Evolutionary conservation across 2,329 filamentous ascomycete genomes (phyloP).

Genomic region (Botrytis elliptica): DNA sequence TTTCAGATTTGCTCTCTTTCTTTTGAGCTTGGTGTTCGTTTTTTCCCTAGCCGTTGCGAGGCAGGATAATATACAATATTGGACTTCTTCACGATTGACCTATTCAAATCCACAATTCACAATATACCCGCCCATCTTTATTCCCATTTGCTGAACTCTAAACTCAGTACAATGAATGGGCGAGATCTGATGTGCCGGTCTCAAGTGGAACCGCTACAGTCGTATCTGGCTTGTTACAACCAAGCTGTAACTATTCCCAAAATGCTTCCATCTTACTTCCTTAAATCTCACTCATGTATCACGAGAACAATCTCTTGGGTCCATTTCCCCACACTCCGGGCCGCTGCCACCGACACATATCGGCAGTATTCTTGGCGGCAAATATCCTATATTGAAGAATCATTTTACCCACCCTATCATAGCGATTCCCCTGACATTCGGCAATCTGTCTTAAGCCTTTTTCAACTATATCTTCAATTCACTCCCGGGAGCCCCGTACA

Average conservation of each 20-base stretch:
- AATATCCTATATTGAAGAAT: neutral
- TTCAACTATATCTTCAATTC: neutral
- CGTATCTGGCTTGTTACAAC: slow-evolving; percentile 3
- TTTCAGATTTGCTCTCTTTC: too few species aligned
- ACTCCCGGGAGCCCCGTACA: slow-evolving; percentile 5
- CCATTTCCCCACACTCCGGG: slow-evolving; percentile 12
- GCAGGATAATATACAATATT: neutral
- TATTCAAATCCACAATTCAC: neutral
- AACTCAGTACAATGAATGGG: neutral
- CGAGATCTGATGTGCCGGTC: neutral
- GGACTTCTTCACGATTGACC: neutral
- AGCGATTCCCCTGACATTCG: slow-evolving; percentile 8
- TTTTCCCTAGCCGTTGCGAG: too few species aligned
- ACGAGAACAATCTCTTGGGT: slow-evolving; percentile 1
- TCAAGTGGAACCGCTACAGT: neutral
- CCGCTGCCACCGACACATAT: slow-evolving; percentile 18
- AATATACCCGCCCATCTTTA: neutral
- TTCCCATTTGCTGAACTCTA: neutral
- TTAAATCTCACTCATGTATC: slow-evolving; percentile 14
- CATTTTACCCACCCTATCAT: slow-evolving; percentile 17
- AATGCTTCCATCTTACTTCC: neutral
- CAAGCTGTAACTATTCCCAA: neutral
- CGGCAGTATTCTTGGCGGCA: slow-evolving; percentile 6
- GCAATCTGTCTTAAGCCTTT: slow-evolving; percentile 5
- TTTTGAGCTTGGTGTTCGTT: too few species aligned